Percentiles rank a stretch among this genome's conserved stretches.
Conservation (phyloP, 495 filamentous ascomycete genomes). For the Penicillium chermesinum region DNA sequence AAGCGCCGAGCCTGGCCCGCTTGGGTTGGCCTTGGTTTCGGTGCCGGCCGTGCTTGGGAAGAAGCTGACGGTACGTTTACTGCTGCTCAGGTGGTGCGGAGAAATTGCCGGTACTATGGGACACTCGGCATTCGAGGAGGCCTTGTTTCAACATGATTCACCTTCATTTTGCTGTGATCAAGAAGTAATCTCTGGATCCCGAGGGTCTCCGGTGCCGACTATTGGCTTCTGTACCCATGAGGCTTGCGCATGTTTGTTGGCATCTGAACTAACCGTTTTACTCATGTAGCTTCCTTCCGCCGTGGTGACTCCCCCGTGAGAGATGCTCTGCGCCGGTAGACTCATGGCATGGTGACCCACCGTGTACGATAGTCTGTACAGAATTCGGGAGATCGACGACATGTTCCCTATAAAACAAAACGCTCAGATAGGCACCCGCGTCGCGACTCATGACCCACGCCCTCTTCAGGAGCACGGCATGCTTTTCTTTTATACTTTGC, state of each 20-base stretch:
- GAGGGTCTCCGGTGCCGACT: too few species aligned
- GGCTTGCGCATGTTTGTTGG: not conserved
- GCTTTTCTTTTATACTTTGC: not conserved
- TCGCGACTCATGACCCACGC: not conserved
- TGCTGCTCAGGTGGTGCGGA: not conserved
- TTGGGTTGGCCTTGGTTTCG: slow-evolving; percentile 87
- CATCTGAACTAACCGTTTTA: not conserved
- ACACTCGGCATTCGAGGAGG: not conserved
- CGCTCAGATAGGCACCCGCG: slow-evolving; percentile 11
- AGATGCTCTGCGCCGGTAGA: slow-evolving; percentile 43
- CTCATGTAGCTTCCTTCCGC: slow-evolving; percentile 41
- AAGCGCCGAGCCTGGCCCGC: slow-evolving; percentile 96
- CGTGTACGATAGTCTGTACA: slow-evolving; percentile 47
- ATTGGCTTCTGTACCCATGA: too few species aligned
- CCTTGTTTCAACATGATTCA: too few species aligned
- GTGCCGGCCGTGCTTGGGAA: slow-evolving; percentile 92
- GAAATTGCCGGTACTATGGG: not conserved
- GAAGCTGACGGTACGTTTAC: slow-evolving; percentile 57
- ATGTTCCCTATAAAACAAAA: slow-evolving; percentile 9
- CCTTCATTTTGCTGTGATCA: too few species aligned
- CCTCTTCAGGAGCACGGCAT: not conserved
- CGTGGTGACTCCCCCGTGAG: slow-evolving; percentile 42
- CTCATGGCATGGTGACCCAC: slow-evolving; percentile 13
- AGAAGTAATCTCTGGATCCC: too few species aligned
- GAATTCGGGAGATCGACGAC: slow-evolving; percentile 15